These are phyloP conservation scores for Eragrostis curvula DNA, from an alignment of 176 grass and related monocot genomes.

Conservation along the genomic window DNA sequence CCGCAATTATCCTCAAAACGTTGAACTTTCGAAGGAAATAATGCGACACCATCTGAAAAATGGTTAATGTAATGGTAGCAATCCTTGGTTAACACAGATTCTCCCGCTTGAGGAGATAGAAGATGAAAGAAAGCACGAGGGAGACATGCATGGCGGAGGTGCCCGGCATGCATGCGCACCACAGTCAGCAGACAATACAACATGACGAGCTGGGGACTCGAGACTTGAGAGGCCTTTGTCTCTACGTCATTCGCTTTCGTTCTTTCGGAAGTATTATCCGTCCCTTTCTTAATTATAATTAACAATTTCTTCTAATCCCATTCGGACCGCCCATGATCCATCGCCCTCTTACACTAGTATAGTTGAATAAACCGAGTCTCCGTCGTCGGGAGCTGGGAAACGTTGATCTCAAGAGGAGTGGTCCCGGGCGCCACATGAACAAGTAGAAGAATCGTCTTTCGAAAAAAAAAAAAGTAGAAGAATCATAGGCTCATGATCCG, in stretches of 20 bases:
- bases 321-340: neutral
- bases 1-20: too few species aligned
- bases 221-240: slow-evolving; percentile 20
- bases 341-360: neutral
- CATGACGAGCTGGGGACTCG: neutral
- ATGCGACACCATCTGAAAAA: too few species aligned
- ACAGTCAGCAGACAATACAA: neutral
- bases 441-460: neutral
- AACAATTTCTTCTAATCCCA: neutral
- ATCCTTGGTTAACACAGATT: too few species aligned
- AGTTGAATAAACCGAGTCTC: neutral
- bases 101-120: too few species aligned
- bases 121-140: too few species aligned
- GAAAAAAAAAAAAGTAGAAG: neutral
- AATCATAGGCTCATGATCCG: neutral
- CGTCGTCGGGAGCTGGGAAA: slow-evolving; percentile 24
- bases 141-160: too few species aligned
- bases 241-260: slow-evolving; percentile 24
- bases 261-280: neutral
- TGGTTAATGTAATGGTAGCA: too few species aligned
- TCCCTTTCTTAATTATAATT: neutral
- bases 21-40: too few species aligned
- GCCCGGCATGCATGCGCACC: too few species aligned
- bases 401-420: slow-evolving; percentile 45
- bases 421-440: slow-evolving; percentile 18